Base-by-base conservation (phyloP, 2,329 filamentous ascomycete genomes). In the Camillea tinctor region DNA sequence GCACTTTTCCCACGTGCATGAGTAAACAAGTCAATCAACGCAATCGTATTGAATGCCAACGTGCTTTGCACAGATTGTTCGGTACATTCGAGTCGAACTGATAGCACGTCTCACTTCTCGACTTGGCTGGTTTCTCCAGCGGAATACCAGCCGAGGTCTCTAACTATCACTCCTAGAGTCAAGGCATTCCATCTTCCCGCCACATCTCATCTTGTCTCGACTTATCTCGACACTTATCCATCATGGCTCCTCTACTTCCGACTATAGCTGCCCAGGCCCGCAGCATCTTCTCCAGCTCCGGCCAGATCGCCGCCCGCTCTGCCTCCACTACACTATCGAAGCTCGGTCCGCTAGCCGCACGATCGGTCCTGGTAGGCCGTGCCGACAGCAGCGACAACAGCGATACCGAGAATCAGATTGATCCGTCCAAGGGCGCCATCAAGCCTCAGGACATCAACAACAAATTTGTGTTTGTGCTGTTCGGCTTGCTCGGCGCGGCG, bases 401-500 rank as follows among this genome's bases (percentile, higher is more conserved):
- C 48, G n/a, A n/a, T n/a, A 48, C 65, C 20, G 66, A 70, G 22
- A 66, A 71, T 20, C 68, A 74, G 2, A 60, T 71, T 1, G 72
- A 84, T 65, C 79, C 83, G 0, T 70, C 72, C 9, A 60, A 64
- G 2, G 86, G 85, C 59, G 77, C 81, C 13, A 79, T 85, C n/a
- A 75, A 80, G 60, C 84, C 84, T 1, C 74, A 80, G 48, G 68
- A 82, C 59, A 85, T 88, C 75, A 86, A 83, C 76, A 88, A 89
- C 71, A 84, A 82, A 20, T 91, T 87, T 60, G 87, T 97, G 69
- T 91, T 98, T 72, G 88, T 89, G 0, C 80, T 98, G 1, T 97
- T 98, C 73, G 94, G 91, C 11, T 75, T 97, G 19, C 86, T 98
- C 56, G 92, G 91, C 36, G 87, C 88, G 0, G 86, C 79, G 30